Percentiles rank a stretch among this genome's conserved stretches.
Evolutionary conservation across 2,329 filamentous ascomycete species (phyloP).

Genomic region (Xylariaceae sp.): DNA sequence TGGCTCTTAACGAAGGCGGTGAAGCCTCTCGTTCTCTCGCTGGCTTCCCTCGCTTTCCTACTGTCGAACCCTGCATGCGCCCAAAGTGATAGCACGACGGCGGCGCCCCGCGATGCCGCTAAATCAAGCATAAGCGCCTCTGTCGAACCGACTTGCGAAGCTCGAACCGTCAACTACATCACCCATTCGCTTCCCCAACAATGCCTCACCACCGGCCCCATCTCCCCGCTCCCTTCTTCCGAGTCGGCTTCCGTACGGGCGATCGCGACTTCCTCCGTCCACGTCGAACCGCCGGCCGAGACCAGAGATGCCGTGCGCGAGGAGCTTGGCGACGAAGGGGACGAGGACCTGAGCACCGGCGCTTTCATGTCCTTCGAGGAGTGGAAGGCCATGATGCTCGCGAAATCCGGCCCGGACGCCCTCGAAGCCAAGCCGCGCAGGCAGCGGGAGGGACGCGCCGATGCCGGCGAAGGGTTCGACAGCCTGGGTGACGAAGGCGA

Average conservation of each 20-base stretch:
- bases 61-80: slow-evolving; percentile 10
- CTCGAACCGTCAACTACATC: slow-evolving; percentile 72
- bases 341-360: slow-evolving; percentile 55
- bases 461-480: slow-evolving; percentile 62
- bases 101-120: slow-evolving; percentile 18
- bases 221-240: slow-evolving; percentile 20
- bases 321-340: slow-evolving; percentile 54
- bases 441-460: slow-evolving; percentile 44
- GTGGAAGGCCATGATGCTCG: slow-evolving; percentile 93
- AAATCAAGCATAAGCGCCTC: slow-evolving; percentile 11
- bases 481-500: slow-evolving; percentile 82
- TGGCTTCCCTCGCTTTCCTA: slow-evolving; percentile 12
- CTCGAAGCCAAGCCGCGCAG: slow-evolving; percentile 61
- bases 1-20: slow-evolving; percentile 19
- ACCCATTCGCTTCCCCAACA: slow-evolving; percentile 72
- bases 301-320: slow-evolving; percentile 25
- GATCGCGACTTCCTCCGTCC: slow-evolving; percentile 18
- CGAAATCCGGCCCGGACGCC: slow-evolving; percentile 69
- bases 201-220: slow-evolving; percentile 60
- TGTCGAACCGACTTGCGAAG: slow-evolving; percentile 42
- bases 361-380: slow-evolving; percentile 97
- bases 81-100: slow-evolving; percentile 17
- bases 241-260: slow-evolving; percentile 17
- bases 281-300: slow-evolving; percentile 15
- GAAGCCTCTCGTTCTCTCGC: slow-evolving; percentile 15